Base-by-base conservation (phyloP, 2,329 filamentous ascomycete species). In the Fusarium circinatum region DNA sequence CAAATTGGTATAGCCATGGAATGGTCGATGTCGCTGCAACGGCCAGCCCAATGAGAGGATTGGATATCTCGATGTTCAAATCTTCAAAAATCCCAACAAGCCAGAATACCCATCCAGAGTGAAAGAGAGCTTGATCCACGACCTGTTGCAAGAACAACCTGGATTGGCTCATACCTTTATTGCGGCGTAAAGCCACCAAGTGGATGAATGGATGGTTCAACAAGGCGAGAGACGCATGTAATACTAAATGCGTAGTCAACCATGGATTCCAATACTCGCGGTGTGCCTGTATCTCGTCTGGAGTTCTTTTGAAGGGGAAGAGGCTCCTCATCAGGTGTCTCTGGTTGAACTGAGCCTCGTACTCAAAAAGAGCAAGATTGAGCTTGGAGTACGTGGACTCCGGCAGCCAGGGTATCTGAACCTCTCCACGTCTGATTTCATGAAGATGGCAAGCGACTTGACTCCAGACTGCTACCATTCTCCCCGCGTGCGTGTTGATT, bases 51-150 rank as follows among this genome's bases (percentile, higher is more conserved):
- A 67, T 38, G 0, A 68, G 39, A 6, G 65, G 65, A 6, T 42
- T 61, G 0, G 24, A 52, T 9, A 67, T 61, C 9, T 68, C 62
- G 4, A 67, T 6, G 1, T 55, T 60, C 9, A 68, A 41, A 12
- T 68, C 52, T 15, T 68, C 52, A 4, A 68, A 68, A 32, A 68
- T 68, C 3, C 65, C 65, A n/a, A 68, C 39, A 1, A 68, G 52
- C 65, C 65, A 68, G 13, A 67, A 68, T 10, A 68, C 65, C 65
- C 65, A 68, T 2, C 65, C 65, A 14, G 44, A 68, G 14, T 68
- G 65, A 10, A 68, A 68, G 0, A 68, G 18, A 0, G 65, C 65
- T 34, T 68, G 65, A 5, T 68, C 65, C 11, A 67, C 65, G 6
- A 68, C 65, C 32, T 68, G 65, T 8, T 68, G 65, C 4, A 68